Percentiles rank a stretch among this genome's conserved stretches.
Evolutionary conservation across 1,284 basidiomycete genomes (phyloP).

Genomic region (Malassezia equina): DNA sequence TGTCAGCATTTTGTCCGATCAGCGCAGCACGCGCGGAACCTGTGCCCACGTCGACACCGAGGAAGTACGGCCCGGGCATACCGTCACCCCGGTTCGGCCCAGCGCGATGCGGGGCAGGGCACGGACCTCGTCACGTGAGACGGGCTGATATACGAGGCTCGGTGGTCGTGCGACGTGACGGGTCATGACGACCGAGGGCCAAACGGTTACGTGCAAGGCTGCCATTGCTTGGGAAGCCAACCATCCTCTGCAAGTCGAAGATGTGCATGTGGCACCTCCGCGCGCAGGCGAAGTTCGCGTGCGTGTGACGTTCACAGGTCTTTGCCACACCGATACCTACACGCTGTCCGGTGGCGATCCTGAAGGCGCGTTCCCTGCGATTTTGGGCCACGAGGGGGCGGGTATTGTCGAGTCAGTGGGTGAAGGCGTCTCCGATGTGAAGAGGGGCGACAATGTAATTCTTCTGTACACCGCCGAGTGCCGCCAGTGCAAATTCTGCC

Average conservation of each 20-base stretch:
- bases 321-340: slow-evolving; percentile 97
- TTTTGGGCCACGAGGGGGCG: slow-evolving; percentile 57
- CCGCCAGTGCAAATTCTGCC: slow-evolving; percentile 63
- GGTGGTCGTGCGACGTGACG: background rate
- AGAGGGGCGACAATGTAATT: slow-evolving; percentile 62
- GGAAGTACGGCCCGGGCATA: slow-evolving; percentile 48
- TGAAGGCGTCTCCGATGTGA: slow-evolving; percentile 78
- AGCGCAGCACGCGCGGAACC: slow-evolving; percentile 84
- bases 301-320: slow-evolving; percentile 80
- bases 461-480: slow-evolving; percentile 53
- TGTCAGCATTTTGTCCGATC: slow-evolving; percentile 63
- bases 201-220: slow-evolving; percentile 52
- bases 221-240: slow-evolving; percentile 93
- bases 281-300: slow-evolving; percentile 83
- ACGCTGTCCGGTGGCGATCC: slow-evolving; percentile 92
- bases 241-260: slow-evolving; percentile 76
- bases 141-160: background rate
- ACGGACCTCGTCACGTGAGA: slow-evolving; percentile 1
- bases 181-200: slow-evolving; percentile 22
- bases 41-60: slow-evolving; percentile 66
- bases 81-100: too few relatives aligned
- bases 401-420: slow-evolving; percentile 74
- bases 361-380: slow-evolving; percentile 90
- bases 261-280: slow-evolving; percentile 86
- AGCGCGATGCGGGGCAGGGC: background rate